phyloP scores from a whole-genome alignment of 2,329 filamentous ascomycete genomes.

The Passalora sequoiae region DNA sequence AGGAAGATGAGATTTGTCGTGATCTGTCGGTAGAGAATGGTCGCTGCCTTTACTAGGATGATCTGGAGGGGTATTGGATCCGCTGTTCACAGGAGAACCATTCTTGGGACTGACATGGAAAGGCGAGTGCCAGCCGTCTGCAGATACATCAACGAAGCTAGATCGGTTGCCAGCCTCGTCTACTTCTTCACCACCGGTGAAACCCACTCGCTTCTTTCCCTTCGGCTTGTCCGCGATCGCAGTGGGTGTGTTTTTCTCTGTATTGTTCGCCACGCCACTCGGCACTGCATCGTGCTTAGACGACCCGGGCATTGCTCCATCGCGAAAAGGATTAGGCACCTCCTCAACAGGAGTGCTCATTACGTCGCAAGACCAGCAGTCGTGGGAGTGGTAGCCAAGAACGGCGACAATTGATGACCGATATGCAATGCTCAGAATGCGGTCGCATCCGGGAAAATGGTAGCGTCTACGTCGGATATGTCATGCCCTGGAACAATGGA shows the following conservation, averaged over 20 bases:
- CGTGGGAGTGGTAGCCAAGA: no score
- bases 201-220: conserved; percentile 26
- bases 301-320: conserved; percentile 10
- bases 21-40: conserved; percentile 12
- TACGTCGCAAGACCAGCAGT: no score
- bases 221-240: conserved; percentile 14
- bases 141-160: conserved; percentile 15
- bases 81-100: conserved; percentile 18
- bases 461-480: no score
- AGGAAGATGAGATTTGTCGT: conserved; percentile 28
- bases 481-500: no score
- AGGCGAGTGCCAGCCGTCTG: conserved; percentile 14
- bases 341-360: conserved; percentile 22
- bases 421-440: no score
- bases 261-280: conserved; percentile 17
- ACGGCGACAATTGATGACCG: no score
- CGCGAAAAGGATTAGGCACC: conserved; percentile 19
- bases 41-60: conserved; percentile 18
- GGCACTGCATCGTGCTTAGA: conserved; percentile 11
- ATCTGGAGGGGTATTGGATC: conserved; percentile 18
- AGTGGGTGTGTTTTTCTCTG: conserved; percentile 15
- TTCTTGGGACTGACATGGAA: conserved; percentile 11
- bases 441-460: no score
- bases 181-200: conserved; percentile 16
- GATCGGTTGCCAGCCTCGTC: conserved; percentile 11